Evolutionary conservation across 2,329 filamentous ascomycete genomes (phyloP).

Genomic region (Sporothrix protearum): DNA sequence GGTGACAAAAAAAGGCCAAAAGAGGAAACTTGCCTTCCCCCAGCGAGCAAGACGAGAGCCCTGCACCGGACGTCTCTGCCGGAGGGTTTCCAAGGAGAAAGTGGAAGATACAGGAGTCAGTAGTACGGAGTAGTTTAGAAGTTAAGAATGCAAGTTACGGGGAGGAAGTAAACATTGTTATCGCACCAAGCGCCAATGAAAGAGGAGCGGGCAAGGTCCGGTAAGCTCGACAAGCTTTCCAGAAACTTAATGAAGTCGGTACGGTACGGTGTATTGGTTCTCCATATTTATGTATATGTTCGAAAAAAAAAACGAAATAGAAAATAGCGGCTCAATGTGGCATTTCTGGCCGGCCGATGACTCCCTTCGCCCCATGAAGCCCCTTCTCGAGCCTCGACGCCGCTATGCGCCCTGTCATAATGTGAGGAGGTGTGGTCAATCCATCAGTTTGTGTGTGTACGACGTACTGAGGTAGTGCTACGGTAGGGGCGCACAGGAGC

Average conservation of each 20-base stretch:
- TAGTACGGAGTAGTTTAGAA: not conserved
- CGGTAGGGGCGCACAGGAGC: conserved; percentile 6
- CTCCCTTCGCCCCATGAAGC: not conserved
- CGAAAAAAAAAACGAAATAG: not conserved
- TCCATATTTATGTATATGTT: not conserved
- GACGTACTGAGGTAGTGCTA: too few species aligned
- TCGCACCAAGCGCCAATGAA: not conserved
- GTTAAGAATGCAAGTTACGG: not conserved
- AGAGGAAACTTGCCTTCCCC: not conserved
- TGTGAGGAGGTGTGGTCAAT: not conserved
- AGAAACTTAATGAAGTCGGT: not conserved
- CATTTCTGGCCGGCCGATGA: not conserved
- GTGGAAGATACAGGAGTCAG: not conserved
- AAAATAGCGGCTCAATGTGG: not conserved
- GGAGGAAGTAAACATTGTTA: not conserved
- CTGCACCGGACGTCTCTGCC: not conserved
- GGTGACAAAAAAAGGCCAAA: not conserved
- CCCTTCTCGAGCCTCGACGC: not conserved
- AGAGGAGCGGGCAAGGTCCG: not conserved
- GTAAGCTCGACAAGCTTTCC: not conserved
- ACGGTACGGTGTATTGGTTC: not conserved
- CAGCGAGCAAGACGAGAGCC: not conserved
- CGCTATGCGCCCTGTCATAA: not conserved
- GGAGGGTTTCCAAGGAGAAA: too few species aligned
- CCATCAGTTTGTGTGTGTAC: not conserved